phyloP scores from a whole-genome alignment of 495 filamentous ascomycete genomes.

The Penicillium samsonianum region DNA sequence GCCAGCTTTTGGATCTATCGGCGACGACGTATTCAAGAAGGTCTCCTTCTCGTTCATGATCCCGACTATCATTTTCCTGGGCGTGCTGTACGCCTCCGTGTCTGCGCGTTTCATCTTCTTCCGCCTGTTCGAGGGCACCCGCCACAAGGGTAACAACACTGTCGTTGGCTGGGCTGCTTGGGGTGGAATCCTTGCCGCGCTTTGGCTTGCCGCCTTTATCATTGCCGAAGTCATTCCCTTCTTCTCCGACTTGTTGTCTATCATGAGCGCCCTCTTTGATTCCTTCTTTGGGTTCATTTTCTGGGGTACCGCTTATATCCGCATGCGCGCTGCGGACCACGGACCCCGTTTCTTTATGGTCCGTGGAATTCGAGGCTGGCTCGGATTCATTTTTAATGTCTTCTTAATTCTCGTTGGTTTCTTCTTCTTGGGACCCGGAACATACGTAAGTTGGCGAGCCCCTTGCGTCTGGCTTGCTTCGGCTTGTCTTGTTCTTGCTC shows the following conservation, averaged over 20 bases:
- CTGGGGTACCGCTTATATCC: constrained; percentile 86
- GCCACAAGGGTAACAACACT: constrained; percentile 76
- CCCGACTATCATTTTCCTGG: constrained; percentile 85
- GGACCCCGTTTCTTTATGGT: constrained; percentile 59
- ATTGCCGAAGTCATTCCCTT: constrained; percentile 90
- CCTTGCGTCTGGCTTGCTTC: neutral
- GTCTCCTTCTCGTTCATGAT: constrained; percentile 90
- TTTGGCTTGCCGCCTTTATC: constrained; percentile 79
- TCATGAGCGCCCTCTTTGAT: constrained; percentile 90
- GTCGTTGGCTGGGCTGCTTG: constrained; percentile 78
- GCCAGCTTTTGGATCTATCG: constrained; percentile 80
- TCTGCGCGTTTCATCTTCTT: constrained; percentile 87
- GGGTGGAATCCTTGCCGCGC: constrained; percentile 68
- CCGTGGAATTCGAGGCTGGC: constrained; percentile 60
- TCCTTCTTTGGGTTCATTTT: constrained; percentile 95
- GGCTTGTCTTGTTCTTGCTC: neutral
- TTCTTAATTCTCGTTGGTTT: constrained; percentile 69
- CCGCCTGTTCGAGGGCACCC: constrained; percentile 73
- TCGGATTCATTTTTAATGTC: constrained; percentile 65
- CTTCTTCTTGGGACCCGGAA: constrained; percentile 75
- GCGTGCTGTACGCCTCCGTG: constrained; percentile 84
- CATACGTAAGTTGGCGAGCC: constrained; percentile 65
- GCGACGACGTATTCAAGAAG: constrained; percentile 72
- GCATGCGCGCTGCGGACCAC: constrained; percentile 73
- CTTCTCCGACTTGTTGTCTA: constrained; percentile 77